Conservation (phyloP, 257 asterid species). For the Echites panduratus region DNA sequence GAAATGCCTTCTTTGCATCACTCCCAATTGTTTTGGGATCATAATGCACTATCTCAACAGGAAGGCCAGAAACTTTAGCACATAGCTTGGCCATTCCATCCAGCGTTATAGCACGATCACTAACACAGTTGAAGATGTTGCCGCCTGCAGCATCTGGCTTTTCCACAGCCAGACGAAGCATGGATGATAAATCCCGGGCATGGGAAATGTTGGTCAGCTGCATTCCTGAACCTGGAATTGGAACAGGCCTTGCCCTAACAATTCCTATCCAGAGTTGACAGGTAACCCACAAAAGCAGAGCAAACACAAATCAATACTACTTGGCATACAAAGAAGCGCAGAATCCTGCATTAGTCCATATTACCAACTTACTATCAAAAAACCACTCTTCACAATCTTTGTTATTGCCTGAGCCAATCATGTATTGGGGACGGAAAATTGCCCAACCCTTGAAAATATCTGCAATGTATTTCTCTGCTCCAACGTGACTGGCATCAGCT, state of each 20-base stretch:
- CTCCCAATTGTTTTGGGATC: constrained; percentile 80
- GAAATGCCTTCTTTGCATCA: constrained; percentile 93
- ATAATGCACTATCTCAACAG: constrained; percentile 82
- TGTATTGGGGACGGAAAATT: constrained; percentile 89
- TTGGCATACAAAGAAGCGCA: background rate
- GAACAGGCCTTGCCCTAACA: constrained; percentile 75
- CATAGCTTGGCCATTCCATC: constrained; percentile 89
- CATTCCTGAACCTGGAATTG: constrained; percentile 90
- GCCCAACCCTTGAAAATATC: constrained; percentile 67
- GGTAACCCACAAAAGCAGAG: background rate
- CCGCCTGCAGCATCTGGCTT: constrained; percentile 68
- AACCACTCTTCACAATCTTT: constrained; percentile 99
- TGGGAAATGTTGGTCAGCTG: constrained; percentile 85
- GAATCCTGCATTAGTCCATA: background rate
- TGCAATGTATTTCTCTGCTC: constrained; percentile 76
- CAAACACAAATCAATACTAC: background rate
- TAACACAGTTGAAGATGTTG: constrained; percentile 73
- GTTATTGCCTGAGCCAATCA: constrained; percentile 96
- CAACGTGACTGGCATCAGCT: constrained; percentile 91
- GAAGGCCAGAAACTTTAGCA: constrained; percentile 69
- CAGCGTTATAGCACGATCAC: constrained; percentile 91
- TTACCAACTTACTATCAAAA: constrained; percentile 67
- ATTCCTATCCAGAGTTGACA: constrained; percentile 44
- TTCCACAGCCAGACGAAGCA: constrained; percentile 68
- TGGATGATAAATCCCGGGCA: constrained; percentile 81